Evolutionary conservation across 805 yeast species (phyloP), one percentile per base, ranked within the genome.

Genomic region (Ogataea minuta): DNA sequence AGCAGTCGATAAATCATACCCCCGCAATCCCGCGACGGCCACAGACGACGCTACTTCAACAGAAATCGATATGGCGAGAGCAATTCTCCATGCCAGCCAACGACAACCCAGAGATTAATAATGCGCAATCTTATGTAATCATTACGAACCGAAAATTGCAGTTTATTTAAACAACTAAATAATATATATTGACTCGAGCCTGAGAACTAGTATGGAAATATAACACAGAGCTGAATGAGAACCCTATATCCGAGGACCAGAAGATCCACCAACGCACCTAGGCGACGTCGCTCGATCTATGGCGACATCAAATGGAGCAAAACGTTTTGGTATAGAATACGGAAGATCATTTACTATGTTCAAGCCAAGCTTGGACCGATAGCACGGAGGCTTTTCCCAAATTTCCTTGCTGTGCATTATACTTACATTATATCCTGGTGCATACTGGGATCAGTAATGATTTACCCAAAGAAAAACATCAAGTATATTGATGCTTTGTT

Each of bases 401-500:
- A 72, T 46, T 77, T 77, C 54, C 60, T 74, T 24, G 79, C 77
- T 5, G 88, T 81, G 2, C 93, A 84, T 55, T 85, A 87, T 63
- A 70, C 75, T 25, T 91, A 89, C 58, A 78, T 91, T 47, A 59
- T 81, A 0, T 32, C 63, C 14, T 65, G 77, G 72, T 60, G 76
- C 1, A 67, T 93, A 2, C 26, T 89, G 1, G 78, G 85, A 1
- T 87, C 97, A 0, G 72, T 90, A 23, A 53, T 91, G 37, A 61
- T 93, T 27, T 91, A 81, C 53, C 96, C 96, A 0, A 72, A 73
- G n/a, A 72, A 70, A 39, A 81, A 83, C 54, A 56, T 74, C 26
- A 37, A 54, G 7, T 93, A 91, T 59, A 81, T 86, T 31, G 98
- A 93, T 65, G 78, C 84, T 2, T 64, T 93, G 23, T 86, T 91